Evolutionary conservation across 768 basidiomycete species (phyloP), one percentile per base, ranked within the genome.

Genomic region (Phanerochaete carnosa): DNA sequence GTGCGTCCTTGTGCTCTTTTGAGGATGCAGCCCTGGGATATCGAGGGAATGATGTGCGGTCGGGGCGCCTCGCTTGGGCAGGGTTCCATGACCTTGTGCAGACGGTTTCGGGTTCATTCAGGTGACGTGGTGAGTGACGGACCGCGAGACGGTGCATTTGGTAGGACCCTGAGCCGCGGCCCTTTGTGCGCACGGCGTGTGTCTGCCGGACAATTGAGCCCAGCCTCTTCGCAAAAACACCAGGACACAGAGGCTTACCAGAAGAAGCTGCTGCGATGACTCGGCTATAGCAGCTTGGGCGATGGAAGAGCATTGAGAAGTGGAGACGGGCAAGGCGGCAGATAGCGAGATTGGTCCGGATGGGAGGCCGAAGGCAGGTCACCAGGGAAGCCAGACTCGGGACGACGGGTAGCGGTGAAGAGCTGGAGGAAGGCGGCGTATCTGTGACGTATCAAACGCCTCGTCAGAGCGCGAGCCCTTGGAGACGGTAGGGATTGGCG

Each of bases 381-480:
- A 59, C 15, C 33, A 35, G 15, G 33, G 33, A 15, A 50, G 33
- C 52, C n/a, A 19, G 5, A 45, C 3, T 28, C 15, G n/a, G 32
- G 7, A n/a, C 13, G 51, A 43, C 35, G 45, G 32, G 29, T 28
- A 49, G n/a, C 28, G 46, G 29, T 26, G n/a, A 25, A 32, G 28
- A 29, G 19, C 23, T 45, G 56, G 15, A 39, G 45, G n/a, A n/a
- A n/a, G n/a, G n/a, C n/a, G n/a, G n/a, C n/a, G n/a, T n/a, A n/a
- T n/a, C n/a, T 11, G 57, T 57, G 55, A 45, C 55, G 55, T 57
- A 59, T 59, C 57, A n/a, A n/a, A n/a, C n/a, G n/a, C n/a, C n/a
- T n/a, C n/a, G n/a, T n/a, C n/a, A n/a, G n/a, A n/a, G n/a, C n/a
- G n/a, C n/a, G n/a, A n/a, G n/a, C n/a, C n/a, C n/a, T n/a, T n/a